phyloP scores from a whole-genome alignment of 345 rosid species.

The Hirschfeldia incana region DNA sequence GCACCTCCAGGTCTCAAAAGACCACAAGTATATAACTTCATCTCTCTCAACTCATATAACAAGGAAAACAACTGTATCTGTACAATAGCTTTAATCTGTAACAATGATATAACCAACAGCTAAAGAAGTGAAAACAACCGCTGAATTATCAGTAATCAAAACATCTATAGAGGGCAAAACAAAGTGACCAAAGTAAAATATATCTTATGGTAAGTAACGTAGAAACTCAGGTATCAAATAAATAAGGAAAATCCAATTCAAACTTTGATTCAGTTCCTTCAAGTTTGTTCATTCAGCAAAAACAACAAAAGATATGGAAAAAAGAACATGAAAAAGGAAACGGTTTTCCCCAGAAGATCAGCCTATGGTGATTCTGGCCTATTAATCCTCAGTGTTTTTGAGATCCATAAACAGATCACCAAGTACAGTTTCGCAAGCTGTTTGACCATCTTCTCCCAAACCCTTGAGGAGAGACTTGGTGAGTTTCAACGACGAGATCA shows the following conservation, averaged over 20 bases:
- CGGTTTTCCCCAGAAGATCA: constrained; percentile 16
- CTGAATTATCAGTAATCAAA: constrained; percentile 10
- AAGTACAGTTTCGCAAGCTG: constrained; percentile 68
- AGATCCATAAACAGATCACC: constrained; percentile 58
- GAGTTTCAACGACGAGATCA: constrained; percentile 49
- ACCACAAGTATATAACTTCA: background rate
- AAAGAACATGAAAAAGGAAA: constrained; percentile 4
- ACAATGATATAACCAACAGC: background rate
- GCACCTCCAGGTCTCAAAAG: background rate
- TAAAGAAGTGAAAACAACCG: background rate
- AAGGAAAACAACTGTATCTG: background rate
- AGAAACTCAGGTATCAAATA: constrained; percentile 14
- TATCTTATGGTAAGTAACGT: background rate
- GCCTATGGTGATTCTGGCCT: constrained; percentile 10
- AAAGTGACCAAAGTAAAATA: constrained; percentile 5
- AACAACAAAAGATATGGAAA: background rate
- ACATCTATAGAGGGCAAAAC: constrained; percentile 21
- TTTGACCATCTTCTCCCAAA: constrained; percentile 50
- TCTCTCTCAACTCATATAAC: background rate
- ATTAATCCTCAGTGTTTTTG: constrained; percentile 44
- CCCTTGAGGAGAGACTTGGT: constrained; percentile 60
- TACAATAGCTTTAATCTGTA: background rate
- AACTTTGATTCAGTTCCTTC: constrained; percentile 11
- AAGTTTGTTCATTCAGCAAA: constrained; percentile 16
- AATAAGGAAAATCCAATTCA: constrained; percentile 3